Conservation (phyloP, 306 rosid genomes). For the Hippophae tibetana region DNA sequence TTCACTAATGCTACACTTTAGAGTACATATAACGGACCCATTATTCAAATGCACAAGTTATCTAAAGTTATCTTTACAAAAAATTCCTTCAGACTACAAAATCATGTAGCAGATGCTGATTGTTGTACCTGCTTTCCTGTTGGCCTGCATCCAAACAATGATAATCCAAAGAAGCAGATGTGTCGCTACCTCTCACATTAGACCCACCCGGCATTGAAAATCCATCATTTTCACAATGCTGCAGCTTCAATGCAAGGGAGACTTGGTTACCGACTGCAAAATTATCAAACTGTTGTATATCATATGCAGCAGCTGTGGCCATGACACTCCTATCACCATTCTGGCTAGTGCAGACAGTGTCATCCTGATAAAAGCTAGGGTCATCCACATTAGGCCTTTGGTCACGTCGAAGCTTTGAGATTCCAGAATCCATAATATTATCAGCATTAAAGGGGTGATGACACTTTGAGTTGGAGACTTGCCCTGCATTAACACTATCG, state of each 20-base stretch:
- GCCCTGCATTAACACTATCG: constrained; percentile 14
- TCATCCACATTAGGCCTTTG: constrained; percentile 15
- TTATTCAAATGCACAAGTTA: too few relatives aligned
- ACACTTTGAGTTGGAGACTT: not conserved
- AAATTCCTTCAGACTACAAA: constrained; percentile 52
- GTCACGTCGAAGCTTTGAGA: constrained; percentile 29
- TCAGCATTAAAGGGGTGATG: constrained; percentile 16
- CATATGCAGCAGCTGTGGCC: constrained; percentile 31
- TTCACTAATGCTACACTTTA: too few relatives aligned
- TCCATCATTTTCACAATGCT: constrained; percentile 60
- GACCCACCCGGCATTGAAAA: constrained; percentile 34
- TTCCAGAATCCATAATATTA: constrained; percentile 26
- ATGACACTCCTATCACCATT: constrained; percentile 28
- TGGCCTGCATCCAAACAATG: constrained; percentile 54
- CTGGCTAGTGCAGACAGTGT: constrained; percentile 23
- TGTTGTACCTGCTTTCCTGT: constrained; percentile 58
- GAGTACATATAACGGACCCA: too few relatives aligned
- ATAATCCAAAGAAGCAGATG: constrained; percentile 51
- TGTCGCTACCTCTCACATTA: constrained; percentile 27
- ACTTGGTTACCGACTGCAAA: constrained; percentile 47
- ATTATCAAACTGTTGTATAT: constrained; percentile 44
- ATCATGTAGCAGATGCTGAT: constrained; percentile 62
- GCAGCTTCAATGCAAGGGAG: constrained; percentile 79
- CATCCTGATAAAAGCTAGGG: constrained; percentile 19
- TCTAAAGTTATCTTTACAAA: not conserved